A percentile compares a stretch with the other conserved stretches of the same genome.
These are phyloP conservation scores for Viola odorata DNA, from an alignment of 345 rosid species.

Conservation along the genomic window DNA sequence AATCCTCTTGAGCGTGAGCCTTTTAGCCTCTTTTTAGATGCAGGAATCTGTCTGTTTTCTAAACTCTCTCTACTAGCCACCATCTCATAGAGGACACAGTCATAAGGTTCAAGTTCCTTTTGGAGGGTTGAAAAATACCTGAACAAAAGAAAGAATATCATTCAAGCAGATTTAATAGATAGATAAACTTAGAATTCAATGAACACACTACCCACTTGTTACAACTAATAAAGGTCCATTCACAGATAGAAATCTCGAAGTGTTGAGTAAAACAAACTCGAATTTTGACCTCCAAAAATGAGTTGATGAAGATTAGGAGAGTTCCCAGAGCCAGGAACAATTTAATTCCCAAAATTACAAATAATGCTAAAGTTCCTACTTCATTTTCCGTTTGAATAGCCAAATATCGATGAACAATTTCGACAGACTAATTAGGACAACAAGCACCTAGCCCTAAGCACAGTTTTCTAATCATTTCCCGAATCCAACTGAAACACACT, in stretches of 20 bases:
- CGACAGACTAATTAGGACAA: too few relatives aligned
- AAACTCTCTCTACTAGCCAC: constrained; percentile 80
- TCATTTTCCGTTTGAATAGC: neutral
- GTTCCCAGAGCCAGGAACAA: neutral
- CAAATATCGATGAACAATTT: too few relatives aligned
- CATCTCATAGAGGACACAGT: constrained; percentile 91
- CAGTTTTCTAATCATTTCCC: too few relatives aligned
- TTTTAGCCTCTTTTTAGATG: constrained; percentile 44
- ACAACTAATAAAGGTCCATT: neutral
- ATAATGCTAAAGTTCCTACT: neutral
- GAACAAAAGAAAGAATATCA: constrained; percentile 2
- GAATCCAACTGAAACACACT: neutral
- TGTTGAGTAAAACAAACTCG: neutral
- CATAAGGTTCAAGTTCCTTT: constrained; percentile 76
- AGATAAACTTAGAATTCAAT: too few relatives aligned
- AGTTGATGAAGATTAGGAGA: neutral
- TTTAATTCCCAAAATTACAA: neutral
- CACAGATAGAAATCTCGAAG: neutral
- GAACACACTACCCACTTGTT: neutral
- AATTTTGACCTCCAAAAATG: neutral
- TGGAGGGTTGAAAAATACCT: constrained; percentile 81
- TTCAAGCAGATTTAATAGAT: neutral
- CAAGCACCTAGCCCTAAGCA: too few relatives aligned
- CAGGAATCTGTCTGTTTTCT: constrained; percentile 50
- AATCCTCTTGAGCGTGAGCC: constrained; percentile 61